These are phyloP conservation scores for Hansenula lynferdii DNA, from an alignment of 1,139 yeast genomes.

Conservation along the genomic window DNA sequence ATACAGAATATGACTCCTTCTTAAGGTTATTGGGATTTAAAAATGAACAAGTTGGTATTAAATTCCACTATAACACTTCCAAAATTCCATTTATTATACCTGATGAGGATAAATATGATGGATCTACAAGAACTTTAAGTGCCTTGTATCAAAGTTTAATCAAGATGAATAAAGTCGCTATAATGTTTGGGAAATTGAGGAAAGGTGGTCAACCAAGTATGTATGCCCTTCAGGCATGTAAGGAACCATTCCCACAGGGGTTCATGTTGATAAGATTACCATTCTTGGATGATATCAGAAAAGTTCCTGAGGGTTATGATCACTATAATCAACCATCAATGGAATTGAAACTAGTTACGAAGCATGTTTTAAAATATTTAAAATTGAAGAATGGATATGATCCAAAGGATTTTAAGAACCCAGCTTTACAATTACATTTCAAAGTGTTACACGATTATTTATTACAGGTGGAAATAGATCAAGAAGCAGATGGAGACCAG, in stretches of 20 bases:
- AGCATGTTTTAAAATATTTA: conserved; percentile 35
- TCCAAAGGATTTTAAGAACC: conserved; percentile 63
- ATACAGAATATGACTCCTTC: conserved; percentile 32
- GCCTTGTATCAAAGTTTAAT: conserved; percentile 61
- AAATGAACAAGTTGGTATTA: conserved; percentile 32
- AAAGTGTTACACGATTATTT: conserved; percentile 61
- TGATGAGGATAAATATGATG: conserved; percentile 47
- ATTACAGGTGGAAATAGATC: conserved; percentile 51
- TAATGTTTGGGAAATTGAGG: conserved; percentile 68
- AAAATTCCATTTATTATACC: conserved; percentile 62
- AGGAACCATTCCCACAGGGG: conserved; percentile 46
- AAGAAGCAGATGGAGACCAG: conserved; percentile 23
- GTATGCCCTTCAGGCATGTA: conserved; percentile 60
- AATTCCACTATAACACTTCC: conserved; percentile 48
- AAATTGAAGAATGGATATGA: conserved; percentile 42
- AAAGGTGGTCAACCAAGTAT: conserved; percentile 47
- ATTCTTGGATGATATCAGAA: conserved; percentile 58
- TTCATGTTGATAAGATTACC: conserved; percentile 59
- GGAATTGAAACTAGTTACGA: conserved; percentile 32
- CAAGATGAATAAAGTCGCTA: conserved; percentile 49
- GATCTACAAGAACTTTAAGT: conserved; percentile 65
- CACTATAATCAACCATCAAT: conserved; percentile 14
- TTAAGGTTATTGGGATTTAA: conserved; percentile 68
- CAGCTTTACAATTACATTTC: conserved; percentile 63
- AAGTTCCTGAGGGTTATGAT: conserved; percentile 34